Conservation (phyloP, 176 grass and related monocot species). For the Carex parvula region DNA sequence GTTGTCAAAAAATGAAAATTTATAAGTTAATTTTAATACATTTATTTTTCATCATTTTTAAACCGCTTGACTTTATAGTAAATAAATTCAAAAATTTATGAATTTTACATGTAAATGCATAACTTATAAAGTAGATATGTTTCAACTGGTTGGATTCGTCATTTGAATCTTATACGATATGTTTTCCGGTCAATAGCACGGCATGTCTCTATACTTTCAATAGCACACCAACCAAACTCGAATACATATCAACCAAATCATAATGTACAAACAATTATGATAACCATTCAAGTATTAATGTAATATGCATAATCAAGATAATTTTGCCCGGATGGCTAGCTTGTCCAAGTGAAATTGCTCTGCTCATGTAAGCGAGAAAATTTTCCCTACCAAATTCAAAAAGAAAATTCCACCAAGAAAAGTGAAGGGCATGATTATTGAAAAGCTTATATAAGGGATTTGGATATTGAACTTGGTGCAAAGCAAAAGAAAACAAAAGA, state of each 20-base stretch:
- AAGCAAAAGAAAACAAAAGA: constrained; percentile 5
- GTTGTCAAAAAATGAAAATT: too few relatives aligned
- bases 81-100: too few relatives aligned
- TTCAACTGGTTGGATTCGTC: too few relatives aligned
- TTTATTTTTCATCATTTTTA: too few relatives aligned
- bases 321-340: constrained; percentile 7
- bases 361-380: neutral
- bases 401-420: constrained; percentile 15
- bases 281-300: neutral
- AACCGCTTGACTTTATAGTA: too few relatives aligned
- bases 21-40: too few relatives aligned
- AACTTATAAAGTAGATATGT: too few relatives aligned
- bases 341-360: constrained; percentile 17
- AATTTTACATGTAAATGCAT: too few relatives aligned
- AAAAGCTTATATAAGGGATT: neutral
- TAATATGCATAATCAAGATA: neutral
- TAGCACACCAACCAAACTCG: too few relatives aligned
- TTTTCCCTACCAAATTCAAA: neutral
- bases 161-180: too few relatives aligned
- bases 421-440: neutral
- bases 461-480: neutral
- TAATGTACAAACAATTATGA: neutral
- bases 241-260: neutral
- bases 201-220: too few relatives aligned
- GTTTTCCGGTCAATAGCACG: too few relatives aligned